These are phyloP conservation scores for Helicostylum pulchrum DNA, from an alignment of 192 early-diverging fungal genomes.

Conservation along the genomic window DNA sequence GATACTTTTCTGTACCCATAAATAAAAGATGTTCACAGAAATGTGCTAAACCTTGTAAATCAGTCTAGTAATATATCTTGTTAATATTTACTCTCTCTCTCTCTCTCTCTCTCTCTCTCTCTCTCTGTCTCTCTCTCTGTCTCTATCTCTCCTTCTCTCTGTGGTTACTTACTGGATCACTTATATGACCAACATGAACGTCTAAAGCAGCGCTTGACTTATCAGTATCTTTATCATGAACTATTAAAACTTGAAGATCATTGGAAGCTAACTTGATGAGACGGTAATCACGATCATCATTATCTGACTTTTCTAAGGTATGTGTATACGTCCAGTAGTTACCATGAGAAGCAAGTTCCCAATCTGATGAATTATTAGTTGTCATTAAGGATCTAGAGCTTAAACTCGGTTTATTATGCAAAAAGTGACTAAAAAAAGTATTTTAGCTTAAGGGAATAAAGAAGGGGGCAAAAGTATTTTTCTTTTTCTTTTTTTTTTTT, in stretches of 20 bases:
- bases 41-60: conserved; percentile 79
- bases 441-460: not conserved
- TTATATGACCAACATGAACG: conserved; percentile 78
- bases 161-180: conserved; percentile 60
- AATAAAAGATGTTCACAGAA: conserved; percentile 78
- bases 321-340: conserved; percentile 37
- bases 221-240: conserved; percentile 70
- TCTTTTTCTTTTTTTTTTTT: too few species aligned
- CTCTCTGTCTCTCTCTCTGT: not conserved
- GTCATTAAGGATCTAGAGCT: not conserved
- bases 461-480: not conserved
- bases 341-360: conserved; percentile 18
- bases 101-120: not conserved
- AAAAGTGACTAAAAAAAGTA: not conserved
- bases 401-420: too few species aligned
- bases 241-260: conserved; percentile 63
- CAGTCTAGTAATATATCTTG: conserved; percentile 38
- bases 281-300: conserved; percentile 62
- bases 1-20: conserved; percentile 71
- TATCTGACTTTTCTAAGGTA: conserved; percentile 50
- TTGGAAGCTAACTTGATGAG: conserved; percentile 56
- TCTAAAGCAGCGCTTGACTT: conserved; percentile 78
- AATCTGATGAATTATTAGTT: conserved; percentile 10
- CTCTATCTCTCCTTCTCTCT: not conserved
- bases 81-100: not conserved